Percentiles rank a stretch among this genome's conserved stretches.
These are phyloP conservation scores for Pogostemon cablin DNA, from an alignment of 257 asterid species.

Conservation along the genomic window DNA sequence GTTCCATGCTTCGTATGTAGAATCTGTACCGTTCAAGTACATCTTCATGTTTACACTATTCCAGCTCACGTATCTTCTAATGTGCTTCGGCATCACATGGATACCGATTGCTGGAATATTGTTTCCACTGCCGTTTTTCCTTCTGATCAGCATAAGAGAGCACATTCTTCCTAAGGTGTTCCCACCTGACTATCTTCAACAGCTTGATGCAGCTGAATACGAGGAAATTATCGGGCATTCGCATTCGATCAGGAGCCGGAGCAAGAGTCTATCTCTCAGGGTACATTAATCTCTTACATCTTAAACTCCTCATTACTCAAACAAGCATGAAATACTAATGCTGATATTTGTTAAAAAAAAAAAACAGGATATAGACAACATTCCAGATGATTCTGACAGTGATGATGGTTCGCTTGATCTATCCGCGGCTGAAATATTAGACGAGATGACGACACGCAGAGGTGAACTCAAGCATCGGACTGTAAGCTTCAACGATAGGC, in stretches of 20 bases:
- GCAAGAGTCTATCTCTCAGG: conserved; percentile 38
- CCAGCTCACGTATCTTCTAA: conserved; percentile 60
- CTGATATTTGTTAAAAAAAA: conserved; percentile 36
- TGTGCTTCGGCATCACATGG: conserved; percentile 92
- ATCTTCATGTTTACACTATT: conserved; percentile 69
- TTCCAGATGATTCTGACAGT: conserved; percentile 33
- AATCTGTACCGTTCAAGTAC: conserved; percentile 80
- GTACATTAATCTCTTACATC: conserved; percentile 32
- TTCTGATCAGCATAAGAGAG: conserved; percentile 69
- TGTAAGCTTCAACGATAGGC: conserved; percentile 68
- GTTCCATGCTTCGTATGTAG: conserved; percentile 79
- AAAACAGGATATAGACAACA: conserved; percentile 54
- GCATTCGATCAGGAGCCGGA: conserved; percentile 46
- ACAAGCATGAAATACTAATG: not conserved
- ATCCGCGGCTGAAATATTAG: conserved; percentile 73
- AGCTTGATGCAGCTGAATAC: conserved; percentile 84
- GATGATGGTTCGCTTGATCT: conserved; percentile 44
- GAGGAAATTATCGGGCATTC: conserved; percentile 74
- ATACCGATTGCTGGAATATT: conserved; percentile 87
- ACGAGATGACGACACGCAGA: conserved; percentile 77
- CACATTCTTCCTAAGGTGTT: conserved; percentile 76
- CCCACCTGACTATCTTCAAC: conserved; percentile 59
- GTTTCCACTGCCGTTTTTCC: conserved; percentile 83
- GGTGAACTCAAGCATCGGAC: conserved; percentile 86
- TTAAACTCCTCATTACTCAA: not conserved